phyloP scores from a whole-genome alignment of 257 asterid species.

The Solanum lycopersicoides region DNA sequence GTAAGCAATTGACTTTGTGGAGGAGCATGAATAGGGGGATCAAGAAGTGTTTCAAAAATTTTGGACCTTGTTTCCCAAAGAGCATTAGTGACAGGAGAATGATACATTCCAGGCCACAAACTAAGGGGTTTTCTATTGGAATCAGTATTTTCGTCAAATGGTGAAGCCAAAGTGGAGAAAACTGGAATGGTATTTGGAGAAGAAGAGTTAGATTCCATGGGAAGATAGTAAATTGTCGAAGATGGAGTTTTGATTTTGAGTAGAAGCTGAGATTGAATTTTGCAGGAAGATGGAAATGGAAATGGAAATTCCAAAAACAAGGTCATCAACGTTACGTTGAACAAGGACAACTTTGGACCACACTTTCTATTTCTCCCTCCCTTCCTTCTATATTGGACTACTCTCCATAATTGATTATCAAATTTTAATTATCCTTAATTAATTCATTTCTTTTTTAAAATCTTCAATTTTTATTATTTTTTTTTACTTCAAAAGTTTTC shows the following conservation, averaged over 20 bases:
- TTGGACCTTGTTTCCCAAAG: slow-evolving; percentile 92
- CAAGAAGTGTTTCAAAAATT: slow-evolving; percentile 78
- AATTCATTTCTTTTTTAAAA: no score
- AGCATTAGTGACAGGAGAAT: slow-evolving; percentile 85
- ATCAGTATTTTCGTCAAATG: slow-evolving; percentile 13
- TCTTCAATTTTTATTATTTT: no score
- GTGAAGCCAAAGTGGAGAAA: slow-evolving; percentile 54
- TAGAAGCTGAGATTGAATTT: no score
- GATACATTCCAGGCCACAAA: slow-evolving; percentile 98
- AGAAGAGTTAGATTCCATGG: slow-evolving; percentile 41
- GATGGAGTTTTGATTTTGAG: neutral
- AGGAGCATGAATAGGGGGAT: slow-evolving; percentile 93
- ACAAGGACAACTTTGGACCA: neutral
- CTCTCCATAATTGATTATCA: no score
- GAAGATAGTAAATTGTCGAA: neutral
- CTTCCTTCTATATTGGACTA: no score
- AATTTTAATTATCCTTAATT: no score
- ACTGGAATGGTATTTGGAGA: slow-evolving; percentile 46
- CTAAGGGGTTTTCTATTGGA: slow-evolving; percentile 50
- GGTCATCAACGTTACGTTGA: neutral
- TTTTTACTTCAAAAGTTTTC: no score
- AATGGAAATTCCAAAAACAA: neutral
- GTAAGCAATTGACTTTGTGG: slow-evolving; percentile 76
- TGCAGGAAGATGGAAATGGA: neutral
- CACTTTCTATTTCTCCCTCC: neutral